Base-by-base conservation (phyloP, 352 stramenopile species). In the Aphanomyces astaci region DNA sequence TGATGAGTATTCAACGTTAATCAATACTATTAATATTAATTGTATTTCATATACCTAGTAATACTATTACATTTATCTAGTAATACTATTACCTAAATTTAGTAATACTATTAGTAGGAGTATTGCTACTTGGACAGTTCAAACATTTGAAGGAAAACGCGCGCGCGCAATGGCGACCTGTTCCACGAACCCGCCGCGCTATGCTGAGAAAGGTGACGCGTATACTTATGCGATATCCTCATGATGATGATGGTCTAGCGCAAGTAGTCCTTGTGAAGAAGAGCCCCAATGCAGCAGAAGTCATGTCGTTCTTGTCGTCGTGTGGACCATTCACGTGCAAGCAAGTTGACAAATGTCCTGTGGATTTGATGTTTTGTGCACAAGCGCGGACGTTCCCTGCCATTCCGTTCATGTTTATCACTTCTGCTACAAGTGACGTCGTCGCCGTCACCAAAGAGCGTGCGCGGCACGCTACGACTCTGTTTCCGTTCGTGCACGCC, bases 221-320 rank as follows among this genome's bases (percentile, higher is more conserved):
- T n/a, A n/a, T n/a, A n/a, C n/a, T n/a, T n/a, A n/a, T n/a, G n/a
- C n/a, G n/a, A n/a, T n/a, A n/a, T n/a, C n/a, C n/a, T n/a, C n/a
- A n/a, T n/a, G n/a, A n/a, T n/a, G n/a, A n/a, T 54, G 24, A 10
- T 4, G n/a, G 27, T 39, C 28, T 62, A 62, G 53, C 15, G 53
- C 53, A 62, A 46, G 53, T 62, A 7, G 25, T 62, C 31, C 31
- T 62, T 17, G 53, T 43, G 4, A 62, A 62, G 53, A 62, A 15
- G 25, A 46, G 53, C 53, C 2, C 36, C 3, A 62, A 46, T 19
- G 32, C 53, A 2, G 28, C 4, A 31, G n/a, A 28, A 36, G 15
- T 62, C 31, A 39, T 46, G 17, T 31, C 27, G 5, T 36, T 46
- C 31, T 28, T 62, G 17, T 25, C 27, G 17, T 31, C 53, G 22